Evolutionary conservation across 129 eudicot species (phyloP).

Genomic region (Sambucus nigra): DNA sequence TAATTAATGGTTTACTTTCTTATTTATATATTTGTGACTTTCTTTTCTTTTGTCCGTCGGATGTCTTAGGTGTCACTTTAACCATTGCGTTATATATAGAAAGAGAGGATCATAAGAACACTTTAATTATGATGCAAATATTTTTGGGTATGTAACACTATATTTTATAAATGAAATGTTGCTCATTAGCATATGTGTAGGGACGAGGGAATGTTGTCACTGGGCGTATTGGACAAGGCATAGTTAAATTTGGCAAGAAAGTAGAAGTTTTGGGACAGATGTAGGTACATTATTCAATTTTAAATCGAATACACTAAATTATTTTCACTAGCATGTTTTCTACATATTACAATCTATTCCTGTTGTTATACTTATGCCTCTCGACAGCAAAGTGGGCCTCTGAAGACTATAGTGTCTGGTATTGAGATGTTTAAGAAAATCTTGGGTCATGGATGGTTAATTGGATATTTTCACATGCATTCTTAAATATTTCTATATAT

Average conservation of each 20-base stretch:
- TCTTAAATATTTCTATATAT: not conserved
- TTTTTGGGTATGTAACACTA: too few relatives aligned
- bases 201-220: constrained; percentile 23
- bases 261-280: constrained; percentile 18
- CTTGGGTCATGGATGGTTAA: constrained; percentile 15
- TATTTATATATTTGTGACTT: too few relatives aligned
- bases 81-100: too few relatives aligned
- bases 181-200: too few relatives aligned
- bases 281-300: not conserved
- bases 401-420: constrained; percentile 20
- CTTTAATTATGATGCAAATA: too few relatives aligned
- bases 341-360: not conserved
- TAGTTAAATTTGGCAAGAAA: constrained; percentile 14
- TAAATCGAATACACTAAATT: not conserved
- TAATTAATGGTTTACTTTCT: too few relatives aligned
- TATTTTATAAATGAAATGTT: too few relatives aligned
- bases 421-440: constrained; percentile 25
- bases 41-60: too few relatives aligned
- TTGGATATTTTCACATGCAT: not conserved
- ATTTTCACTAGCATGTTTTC: not conserved
- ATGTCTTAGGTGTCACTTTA: too few relatives aligned
- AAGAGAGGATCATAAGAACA: too few relatives aligned
- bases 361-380: not conserved
- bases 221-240: constrained; percentile 20
- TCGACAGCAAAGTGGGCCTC: constrained; percentile 4